Evolutionary conservation across 2,329 filamentous ascomycete species (phyloP).

Genomic region (Phialophora verrucosa): DNA sequence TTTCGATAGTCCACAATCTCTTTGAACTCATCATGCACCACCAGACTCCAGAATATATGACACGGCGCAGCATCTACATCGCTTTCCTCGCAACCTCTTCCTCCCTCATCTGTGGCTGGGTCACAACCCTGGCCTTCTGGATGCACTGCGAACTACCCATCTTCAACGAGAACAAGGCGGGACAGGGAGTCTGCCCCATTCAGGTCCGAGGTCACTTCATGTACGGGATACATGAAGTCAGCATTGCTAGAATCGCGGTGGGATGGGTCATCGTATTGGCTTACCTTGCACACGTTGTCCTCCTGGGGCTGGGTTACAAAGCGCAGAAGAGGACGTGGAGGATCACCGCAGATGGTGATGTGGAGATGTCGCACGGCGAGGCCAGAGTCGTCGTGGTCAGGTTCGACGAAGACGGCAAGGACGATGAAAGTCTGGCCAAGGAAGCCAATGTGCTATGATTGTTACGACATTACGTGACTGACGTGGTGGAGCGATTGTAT

Average conservation of each 20-base stretch:
- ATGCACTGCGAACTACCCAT: constrained; percentile 38
- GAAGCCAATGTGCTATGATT: constrained; percentile 11
- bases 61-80: constrained; percentile 39
- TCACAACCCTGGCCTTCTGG: constrained; percentile 33
- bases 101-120: constrained; percentile 32
- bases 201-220: constrained; percentile 52
- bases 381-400: constrained; percentile 14
- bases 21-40: constrained; percentile 36
- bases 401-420: constrained; percentile 7
- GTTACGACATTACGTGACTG: background rate
- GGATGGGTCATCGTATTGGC: constrained; percentile 26
- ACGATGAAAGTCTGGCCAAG: constrained; percentile 1
- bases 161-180: constrained; percentile 44
- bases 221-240: constrained; percentile 39
- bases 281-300: constrained; percentile 25
- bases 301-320: constrained; percentile 16
- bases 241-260: constrained; percentile 34
- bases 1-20: constrained; percentile 29
- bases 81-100: constrained; percentile 29
- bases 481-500: background rate
- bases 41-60: constrained; percentile 20
- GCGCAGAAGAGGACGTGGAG: constrained; percentile 30
- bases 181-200: constrained; percentile 55
- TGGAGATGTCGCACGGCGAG: constrained; percentile 12
- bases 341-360: constrained; percentile 10